Percentiles rank a stretch among this genome's conserved stretches.
Conservation (phyloP, 768 basidiomycete species). For the Postia placenta region DNA sequence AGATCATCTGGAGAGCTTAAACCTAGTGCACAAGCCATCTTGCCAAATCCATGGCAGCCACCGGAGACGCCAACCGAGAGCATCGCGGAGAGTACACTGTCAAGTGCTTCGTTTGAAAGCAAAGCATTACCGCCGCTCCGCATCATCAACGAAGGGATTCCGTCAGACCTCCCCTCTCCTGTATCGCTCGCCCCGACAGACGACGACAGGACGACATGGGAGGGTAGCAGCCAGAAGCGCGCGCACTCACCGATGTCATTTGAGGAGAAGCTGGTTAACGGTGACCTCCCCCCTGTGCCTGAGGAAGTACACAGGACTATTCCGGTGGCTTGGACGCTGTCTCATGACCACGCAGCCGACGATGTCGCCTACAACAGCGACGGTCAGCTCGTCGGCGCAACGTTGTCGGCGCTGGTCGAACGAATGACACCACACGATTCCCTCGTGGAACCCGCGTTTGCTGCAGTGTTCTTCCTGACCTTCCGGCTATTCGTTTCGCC, state of each 20-base stretch:
- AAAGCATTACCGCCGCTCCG: constrained; percentile 29
- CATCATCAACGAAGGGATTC: constrained; percentile 26
- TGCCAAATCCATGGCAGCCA: constrained; percentile 2
- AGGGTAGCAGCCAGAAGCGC: constrained; percentile 36
- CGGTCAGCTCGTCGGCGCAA: constrained; percentile 86
- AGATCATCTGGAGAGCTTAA: not conserved
- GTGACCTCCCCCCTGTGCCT: constrained; percentile 46
- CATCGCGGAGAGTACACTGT: not conserved
- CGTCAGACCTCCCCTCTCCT: constrained; percentile 46
- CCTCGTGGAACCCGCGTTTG: constrained; percentile 82
- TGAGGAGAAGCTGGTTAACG: constrained; percentile 52
- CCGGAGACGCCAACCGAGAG: constrained; percentile 2
- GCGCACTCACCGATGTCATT: constrained; percentile 22
- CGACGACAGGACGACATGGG: constrained; percentile 55
- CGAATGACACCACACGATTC: constrained; percentile 96
- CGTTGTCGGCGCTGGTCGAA: constrained; percentile 85
- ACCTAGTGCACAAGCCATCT: not conserved
- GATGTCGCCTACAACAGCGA: constrained; percentile 91
- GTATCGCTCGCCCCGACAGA: constrained; percentile 40
- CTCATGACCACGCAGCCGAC: constrained; percentile 75
- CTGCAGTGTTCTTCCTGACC: constrained; percentile 89
- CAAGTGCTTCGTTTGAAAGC: constrained; percentile 18
- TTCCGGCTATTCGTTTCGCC: constrained; percentile 90
- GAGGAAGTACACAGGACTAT: constrained; percentile 12
- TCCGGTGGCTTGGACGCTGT: constrained; percentile 38